Evolutionary conservation across 2,329 filamentous ascomycete genomes (phyloP).

Genomic region (Oidium heveae): DNA sequence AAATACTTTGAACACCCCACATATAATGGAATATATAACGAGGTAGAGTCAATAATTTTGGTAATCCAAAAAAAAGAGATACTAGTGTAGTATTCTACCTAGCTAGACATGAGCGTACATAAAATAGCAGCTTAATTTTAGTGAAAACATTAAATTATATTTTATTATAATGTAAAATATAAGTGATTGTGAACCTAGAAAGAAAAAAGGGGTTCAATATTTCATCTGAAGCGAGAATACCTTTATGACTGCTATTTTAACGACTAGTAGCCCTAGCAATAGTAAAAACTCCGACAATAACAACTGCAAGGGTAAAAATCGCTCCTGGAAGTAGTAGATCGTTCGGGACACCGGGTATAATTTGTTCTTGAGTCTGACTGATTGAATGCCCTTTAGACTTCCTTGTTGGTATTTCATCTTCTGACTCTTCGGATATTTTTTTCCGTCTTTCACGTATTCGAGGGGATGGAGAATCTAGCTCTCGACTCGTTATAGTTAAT

Average conservation of each 20-base stretch:
- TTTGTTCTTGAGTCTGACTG: slow-evolving; percentile 27
- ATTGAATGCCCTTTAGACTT: slow-evolving; percentile 20
- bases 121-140: too few relatives aligned
- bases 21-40: too few relatives aligned
- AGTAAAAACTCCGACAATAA: slow-evolving; percentile 82
- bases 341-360: slow-evolving; percentile 81
- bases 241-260: slow-evolving; percentile 7
- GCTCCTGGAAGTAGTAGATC: slow-evolving; percentile 81
- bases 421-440: slow-evolving; percentile 19
- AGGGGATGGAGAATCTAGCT: slow-evolving; percentile 24
- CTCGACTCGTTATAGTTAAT: slow-evolving; percentile 24
- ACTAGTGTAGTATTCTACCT: too few relatives aligned
- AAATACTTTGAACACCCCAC: too few relatives aligned
- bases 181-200: too few relatives aligned
- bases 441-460: slow-evolving; percentile 26
- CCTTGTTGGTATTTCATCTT: slow-evolving; percentile 17
- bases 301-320: slow-evolving; percentile 81
- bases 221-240: slow-evolving; percentile 1
- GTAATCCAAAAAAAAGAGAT: too few relatives aligned
- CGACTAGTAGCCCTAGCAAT: slow-evolving; percentile 41
- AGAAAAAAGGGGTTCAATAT: not conserved
- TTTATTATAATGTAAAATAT: too few relatives aligned
- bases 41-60: too few relatives aligned
- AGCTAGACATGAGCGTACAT: too few relatives aligned
- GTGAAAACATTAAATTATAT: too few relatives aligned